Conservation (phyloP, 164 flowering plant species). For the Macadamia tetraphylla region DNA sequence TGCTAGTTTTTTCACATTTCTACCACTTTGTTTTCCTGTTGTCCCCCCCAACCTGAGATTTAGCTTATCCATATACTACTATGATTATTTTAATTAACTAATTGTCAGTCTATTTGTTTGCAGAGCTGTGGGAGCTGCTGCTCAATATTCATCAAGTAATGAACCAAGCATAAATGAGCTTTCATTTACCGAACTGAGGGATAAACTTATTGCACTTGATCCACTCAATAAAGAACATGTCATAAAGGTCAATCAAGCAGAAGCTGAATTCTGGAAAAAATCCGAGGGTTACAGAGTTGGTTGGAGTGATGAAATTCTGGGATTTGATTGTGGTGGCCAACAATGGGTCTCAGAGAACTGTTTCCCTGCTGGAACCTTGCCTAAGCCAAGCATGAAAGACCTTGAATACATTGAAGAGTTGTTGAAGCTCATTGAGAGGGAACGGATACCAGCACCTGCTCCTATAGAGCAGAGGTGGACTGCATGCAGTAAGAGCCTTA, state of each 20-base stretch:
- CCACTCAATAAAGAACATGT: conserved; percentile 88
- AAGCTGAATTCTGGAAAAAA: conserved; percentile 94
- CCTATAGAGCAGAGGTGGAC: conserved; percentile 99
- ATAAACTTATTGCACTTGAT: conserved; percentile 86
- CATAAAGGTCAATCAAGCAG: conserved; percentile 77
- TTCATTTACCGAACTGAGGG: conserved; percentile 90
- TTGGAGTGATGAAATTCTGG: conserved; percentile 97
- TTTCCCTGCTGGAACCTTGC: conserved; percentile 82
- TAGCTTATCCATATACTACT: neutral
- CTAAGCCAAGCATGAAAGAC: conserved; percentile 89
- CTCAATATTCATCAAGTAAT: conserved; percentile 24
- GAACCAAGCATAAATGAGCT: conserved; percentile 59
- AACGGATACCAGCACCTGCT: conserved; percentile 89
- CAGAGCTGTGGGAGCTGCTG: conserved; percentile 36
- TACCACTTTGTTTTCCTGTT: too few relatives aligned
- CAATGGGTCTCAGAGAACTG: conserved; percentile 99
- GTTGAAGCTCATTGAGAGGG: conserved; percentile 70
- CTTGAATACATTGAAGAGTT: conserved; percentile 75
- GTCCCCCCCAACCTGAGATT: too few relatives aligned
- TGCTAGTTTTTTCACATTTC: too few relatives aligned
- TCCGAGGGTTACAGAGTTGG: conserved; percentile 97
- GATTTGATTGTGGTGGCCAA: conserved; percentile 99
- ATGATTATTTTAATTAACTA: conserved; percentile 7
- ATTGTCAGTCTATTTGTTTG: conserved; percentile 18
- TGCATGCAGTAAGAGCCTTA: conserved; percentile 71